Evolutionary conservation across 805 yeast genomes (phyloP).

Genomic region (Huiozyma sinensis): DNA sequence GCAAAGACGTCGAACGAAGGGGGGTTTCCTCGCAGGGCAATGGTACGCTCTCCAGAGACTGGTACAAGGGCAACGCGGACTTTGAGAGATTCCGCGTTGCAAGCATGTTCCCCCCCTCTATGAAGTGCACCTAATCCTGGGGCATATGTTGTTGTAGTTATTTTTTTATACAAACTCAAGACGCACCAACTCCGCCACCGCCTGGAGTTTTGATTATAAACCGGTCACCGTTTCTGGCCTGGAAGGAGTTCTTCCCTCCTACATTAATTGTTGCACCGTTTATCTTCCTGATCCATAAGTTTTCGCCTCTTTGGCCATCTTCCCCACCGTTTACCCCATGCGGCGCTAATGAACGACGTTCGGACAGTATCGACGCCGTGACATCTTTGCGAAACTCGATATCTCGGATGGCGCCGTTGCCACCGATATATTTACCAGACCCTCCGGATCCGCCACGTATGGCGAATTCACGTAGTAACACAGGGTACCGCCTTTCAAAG

Average conservation of each 20-base stretch:
- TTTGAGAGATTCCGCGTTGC: too few species aligned
- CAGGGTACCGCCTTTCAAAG: slow-evolving; percentile 82
- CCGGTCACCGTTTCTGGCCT: slow-evolving; percentile 51
- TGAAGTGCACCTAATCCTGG: too few species aligned
- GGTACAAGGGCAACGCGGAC: too few species aligned
- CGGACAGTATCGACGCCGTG: slow-evolving; percentile 73
- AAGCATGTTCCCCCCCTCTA: too few species aligned
- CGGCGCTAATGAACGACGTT: slow-evolving; percentile 76
- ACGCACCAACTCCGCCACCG: slow-evolving; percentile 74
- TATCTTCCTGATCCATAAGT: slow-evolving; percentile 38
- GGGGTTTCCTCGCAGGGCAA: too few species aligned
- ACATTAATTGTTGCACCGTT: slow-evolving; percentile 34
- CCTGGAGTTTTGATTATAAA: slow-evolving; percentile 69
- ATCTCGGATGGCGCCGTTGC: slow-evolving; percentile 79
- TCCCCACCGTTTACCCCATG: slow-evolving; percentile 80
- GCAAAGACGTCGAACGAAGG: too few species aligned
- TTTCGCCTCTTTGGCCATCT: slow-evolving; percentile 63
- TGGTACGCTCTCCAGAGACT: too few species aligned
- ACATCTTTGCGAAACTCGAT: slow-evolving; percentile 67
- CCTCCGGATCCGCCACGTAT: slow-evolving; percentile 76
- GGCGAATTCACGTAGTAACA: slow-evolving; percentile 58
- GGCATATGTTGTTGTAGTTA: too few species aligned
- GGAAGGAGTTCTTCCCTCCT: slow-evolving; percentile 64
- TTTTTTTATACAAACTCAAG: neutral
- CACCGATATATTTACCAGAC: slow-evolving; percentile 59